Evolutionary conservation across 2,329 filamentous ascomycete species (phyloP).

Genomic region (Colletotrichum scovillei): DNA sequence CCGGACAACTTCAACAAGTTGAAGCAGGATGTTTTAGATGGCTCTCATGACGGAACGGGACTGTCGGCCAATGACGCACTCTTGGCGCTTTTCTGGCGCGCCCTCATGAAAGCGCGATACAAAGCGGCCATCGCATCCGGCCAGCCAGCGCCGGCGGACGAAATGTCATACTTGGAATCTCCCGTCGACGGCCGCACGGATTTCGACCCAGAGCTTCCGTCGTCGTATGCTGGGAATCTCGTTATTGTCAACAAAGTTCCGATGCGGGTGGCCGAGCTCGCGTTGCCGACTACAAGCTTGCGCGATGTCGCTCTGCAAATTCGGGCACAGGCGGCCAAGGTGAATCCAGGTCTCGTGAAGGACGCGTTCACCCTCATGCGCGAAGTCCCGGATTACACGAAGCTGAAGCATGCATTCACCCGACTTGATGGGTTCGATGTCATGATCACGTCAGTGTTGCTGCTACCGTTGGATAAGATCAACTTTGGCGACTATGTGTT

Average conservation of each 20-base stretch:
- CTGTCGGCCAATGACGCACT: slow-evolving; percentile 51
- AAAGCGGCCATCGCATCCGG: slow-evolving; percentile 43
- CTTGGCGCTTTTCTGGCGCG: slow-evolving; percentile 53
- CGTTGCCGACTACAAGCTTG: slow-evolving; percentile 42
- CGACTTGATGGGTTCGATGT: slow-evolving; percentile 42
- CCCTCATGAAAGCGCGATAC: slow-evolving; percentile 47
- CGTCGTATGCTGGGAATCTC: slow-evolving; percentile 44
- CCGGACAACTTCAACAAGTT: slow-evolving; percentile 40
- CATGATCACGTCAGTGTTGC: slow-evolving; percentile 46
- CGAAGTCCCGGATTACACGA: slow-evolving; percentile 41
- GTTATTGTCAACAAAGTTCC: slow-evolving; percentile 43
- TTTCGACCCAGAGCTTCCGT: slow-evolving; percentile 43
- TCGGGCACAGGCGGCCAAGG: slow-evolving; percentile 40
- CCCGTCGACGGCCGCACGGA: slow-evolving; percentile 45
- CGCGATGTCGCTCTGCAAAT: slow-evolving; percentile 40
- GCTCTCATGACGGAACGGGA: slow-evolving; percentile 40
- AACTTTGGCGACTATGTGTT: slow-evolving; percentile 43
- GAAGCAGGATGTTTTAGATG: slow-evolving; percentile 43
- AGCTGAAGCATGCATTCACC: slow-evolving; percentile 41
- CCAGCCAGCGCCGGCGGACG: slow-evolving; percentile 37
- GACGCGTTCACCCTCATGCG: slow-evolving; percentile 44
- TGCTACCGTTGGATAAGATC: slow-evolving; percentile 42
- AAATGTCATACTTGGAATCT: slow-evolving; percentile 47
- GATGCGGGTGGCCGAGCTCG: slow-evolving; percentile 42
- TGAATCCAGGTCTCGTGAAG: slow-evolving; percentile 42